Conservation (phyloP, 768 basidiomycete species). For the Agaricus bisporus region DNA sequence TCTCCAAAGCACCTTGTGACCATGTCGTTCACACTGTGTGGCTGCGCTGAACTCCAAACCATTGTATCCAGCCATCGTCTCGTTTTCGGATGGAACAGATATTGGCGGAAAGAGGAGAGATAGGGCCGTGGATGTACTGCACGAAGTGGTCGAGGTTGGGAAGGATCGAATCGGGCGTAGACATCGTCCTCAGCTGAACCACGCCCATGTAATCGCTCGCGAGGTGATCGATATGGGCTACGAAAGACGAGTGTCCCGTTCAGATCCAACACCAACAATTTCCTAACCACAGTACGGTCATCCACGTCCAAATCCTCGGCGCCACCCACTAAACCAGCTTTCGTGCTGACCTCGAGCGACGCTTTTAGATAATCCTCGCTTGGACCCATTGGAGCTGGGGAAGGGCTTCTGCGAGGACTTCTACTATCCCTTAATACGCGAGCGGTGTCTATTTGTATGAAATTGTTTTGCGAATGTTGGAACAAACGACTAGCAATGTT, state of each 20-base stretch:
- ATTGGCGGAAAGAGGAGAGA: constrained; percentile 51
- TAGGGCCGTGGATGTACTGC: constrained; percentile 58
- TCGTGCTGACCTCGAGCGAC: constrained; percentile 1
- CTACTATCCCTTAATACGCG: neutral
- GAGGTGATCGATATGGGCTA: constrained; percentile 28
- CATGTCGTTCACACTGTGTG: constrained; percentile 75
- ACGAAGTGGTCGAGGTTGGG: constrained; percentile 24
- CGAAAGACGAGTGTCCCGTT: constrained; percentile 72
- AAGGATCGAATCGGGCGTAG: constrained; percentile 17
- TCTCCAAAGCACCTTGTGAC: constrained; percentile 53
- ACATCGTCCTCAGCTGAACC: constrained; percentile 11
- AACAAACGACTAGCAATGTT: neutral
- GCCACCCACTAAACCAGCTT: neutral
- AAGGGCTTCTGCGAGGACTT: neutral
- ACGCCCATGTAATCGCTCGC: neutral
- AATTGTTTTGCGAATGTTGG: neutral
- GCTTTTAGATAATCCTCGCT: constrained; percentile 1
- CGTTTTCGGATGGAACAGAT: constrained; percentile 58
- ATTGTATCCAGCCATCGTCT: constrained; percentile 71
- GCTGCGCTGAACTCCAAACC: constrained; percentile 87
- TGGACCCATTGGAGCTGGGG: neutral
- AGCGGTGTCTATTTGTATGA: neutral
- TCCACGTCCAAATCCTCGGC: neutral
- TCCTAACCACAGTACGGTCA: constrained; percentile 23
- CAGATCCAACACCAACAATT: constrained; percentile 69